Evolutionary conservation across 257 asterid species (phyloP).

Genomic region (Orobanche coerulescens): DNA sequence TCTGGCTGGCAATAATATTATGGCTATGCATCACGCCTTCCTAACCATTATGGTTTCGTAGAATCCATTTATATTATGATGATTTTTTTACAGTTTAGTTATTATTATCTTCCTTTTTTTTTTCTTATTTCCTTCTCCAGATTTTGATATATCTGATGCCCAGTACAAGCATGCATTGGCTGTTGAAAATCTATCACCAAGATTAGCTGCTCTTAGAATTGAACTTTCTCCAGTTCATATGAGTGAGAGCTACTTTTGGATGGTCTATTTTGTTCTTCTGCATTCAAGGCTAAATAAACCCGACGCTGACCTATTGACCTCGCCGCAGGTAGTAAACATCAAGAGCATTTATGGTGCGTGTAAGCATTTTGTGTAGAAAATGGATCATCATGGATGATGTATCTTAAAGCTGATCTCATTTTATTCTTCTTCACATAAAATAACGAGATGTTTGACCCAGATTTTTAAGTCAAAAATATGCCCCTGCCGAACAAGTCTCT

Average conservation of each 20-base stretch:
- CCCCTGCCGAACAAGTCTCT: slow-evolving; percentile 6
- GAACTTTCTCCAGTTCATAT: slow-evolving; percentile 95
- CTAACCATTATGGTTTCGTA: neutral
- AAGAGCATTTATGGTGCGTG: neutral
- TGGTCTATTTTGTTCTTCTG: slow-evolving; percentile 93
- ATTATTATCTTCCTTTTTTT: slow-evolving; percentile 19
- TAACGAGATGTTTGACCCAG: slow-evolving; percentile 2
- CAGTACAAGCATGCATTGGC: slow-evolving; percentile 77
- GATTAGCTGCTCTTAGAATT: slow-evolving; percentile 89
- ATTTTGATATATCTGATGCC: slow-evolving; percentile 69
- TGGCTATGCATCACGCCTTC: neutral
- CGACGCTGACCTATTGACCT: slow-evolving; percentile 64
- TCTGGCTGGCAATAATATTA: too few species aligned
- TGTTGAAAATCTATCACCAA: slow-evolving; percentile 68
- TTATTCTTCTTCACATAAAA: slow-evolving; percentile 1
- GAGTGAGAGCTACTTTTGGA: slow-evolving; percentile 92
- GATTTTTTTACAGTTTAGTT: slow-evolving; percentile 12
- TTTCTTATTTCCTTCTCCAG: slow-evolving; percentile 31
- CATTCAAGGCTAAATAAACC: slow-evolving; percentile 76
- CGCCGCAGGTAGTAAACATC: slow-evolving; percentile 58
- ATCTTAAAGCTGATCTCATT: neutral
- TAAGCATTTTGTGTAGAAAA: slow-evolving; percentile 2
- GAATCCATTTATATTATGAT: neutral
- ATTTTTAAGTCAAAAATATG: slow-evolving; percentile 7
- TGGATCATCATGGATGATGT: slow-evolving; percentile 8